Conservation (phyloP, 164 flowering plant species). For the Houttuynia cordata region DNA sequence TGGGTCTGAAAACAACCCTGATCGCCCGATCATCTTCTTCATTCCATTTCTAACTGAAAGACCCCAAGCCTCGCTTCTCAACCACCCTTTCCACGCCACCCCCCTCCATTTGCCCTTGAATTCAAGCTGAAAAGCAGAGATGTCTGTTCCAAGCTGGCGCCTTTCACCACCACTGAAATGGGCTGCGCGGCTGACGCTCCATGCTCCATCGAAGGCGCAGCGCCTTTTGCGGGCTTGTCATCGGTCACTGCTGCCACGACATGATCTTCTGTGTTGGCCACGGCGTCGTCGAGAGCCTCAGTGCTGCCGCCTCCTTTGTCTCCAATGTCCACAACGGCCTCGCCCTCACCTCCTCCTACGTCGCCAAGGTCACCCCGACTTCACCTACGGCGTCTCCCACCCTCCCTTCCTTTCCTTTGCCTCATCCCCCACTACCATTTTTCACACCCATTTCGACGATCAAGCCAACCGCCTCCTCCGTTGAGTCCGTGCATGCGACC, state of each 20-base stretch:
- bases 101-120: no score
- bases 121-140: no score
- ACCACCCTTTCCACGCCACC: no score
- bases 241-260: constrained; percentile 95
- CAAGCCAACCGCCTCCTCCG: constrained; percentile 48
- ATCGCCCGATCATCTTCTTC: no score
- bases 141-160: no score
- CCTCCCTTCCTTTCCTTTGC: constrained; percentile 9
- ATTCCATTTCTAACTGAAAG: no score
- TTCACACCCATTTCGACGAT: constrained; percentile 57
- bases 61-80: no score
- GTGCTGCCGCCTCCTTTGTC: constrained; percentile 86
- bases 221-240: constrained; percentile 31
- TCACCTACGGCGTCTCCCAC: constrained; percentile 36
- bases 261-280: constrained; percentile 47
- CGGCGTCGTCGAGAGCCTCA: constrained; percentile 60
- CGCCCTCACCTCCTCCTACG: constrained; percentile 28
- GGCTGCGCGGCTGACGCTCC: background rate
- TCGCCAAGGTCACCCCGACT: constrained; percentile 68
- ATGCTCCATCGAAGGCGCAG: background rate
- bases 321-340: constrained; percentile 53
- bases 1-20: no score
- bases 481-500: constrained; percentile 51
- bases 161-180: background rate
- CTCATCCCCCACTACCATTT: constrained; percentile 20